Conservation (phyloP, 2,329 filamentous ascomycete genomes). For the Scedosporium minutisporum region DNA sequence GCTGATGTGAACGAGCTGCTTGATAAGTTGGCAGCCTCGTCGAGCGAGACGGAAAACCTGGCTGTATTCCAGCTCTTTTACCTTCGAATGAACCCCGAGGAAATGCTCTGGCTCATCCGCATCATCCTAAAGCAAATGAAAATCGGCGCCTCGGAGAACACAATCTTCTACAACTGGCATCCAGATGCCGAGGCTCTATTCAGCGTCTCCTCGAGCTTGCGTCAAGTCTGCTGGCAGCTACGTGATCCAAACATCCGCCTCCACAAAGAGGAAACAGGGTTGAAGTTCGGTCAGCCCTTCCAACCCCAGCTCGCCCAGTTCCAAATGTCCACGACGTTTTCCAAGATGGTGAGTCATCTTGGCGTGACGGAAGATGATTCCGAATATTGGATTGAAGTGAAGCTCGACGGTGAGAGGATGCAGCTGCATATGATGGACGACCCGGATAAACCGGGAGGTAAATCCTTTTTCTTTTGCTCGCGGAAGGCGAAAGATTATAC, state of each 20-base stretch:
- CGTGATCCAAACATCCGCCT: constrained; percentile 63
- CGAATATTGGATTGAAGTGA: constrained; percentile 95
- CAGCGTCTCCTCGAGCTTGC: constrained; percentile 81
- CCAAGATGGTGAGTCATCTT: constrained; percentile 64
- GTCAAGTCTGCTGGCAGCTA: constrained; percentile 91
- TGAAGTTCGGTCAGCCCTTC: constrained; percentile 87
- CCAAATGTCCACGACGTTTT: constrained; percentile 67
- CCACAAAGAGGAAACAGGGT: constrained; percentile 62
- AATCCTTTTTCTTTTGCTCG: constrained; percentile 80
- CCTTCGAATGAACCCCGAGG: constrained; percentile 81
- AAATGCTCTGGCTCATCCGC: constrained; percentile 88
- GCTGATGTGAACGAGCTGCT: constrained; percentile 82
- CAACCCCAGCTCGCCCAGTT: constrained; percentile 93
- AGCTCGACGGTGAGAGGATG: constrained; percentile 93
- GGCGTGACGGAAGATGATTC: constrained; percentile 58
- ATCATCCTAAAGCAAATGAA: constrained; percentile 78
- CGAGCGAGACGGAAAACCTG: constrained; percentile 74
- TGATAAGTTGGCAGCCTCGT: constrained; percentile 64
- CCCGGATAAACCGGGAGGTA: constrained; percentile 55
- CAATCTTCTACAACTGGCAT: constrained; percentile 75
- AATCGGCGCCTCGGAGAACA: constrained; percentile 74
- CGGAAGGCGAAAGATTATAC: constrained; percentile 95
- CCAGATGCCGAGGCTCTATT: constrained; percentile 69
- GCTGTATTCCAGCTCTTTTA: constrained; percentile 80
- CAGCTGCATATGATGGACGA: constrained; percentile 87